Base-by-base conservation (phyloP, 78 protist species). In the slime mould (Dictyostelium discoideum) region DNA sequence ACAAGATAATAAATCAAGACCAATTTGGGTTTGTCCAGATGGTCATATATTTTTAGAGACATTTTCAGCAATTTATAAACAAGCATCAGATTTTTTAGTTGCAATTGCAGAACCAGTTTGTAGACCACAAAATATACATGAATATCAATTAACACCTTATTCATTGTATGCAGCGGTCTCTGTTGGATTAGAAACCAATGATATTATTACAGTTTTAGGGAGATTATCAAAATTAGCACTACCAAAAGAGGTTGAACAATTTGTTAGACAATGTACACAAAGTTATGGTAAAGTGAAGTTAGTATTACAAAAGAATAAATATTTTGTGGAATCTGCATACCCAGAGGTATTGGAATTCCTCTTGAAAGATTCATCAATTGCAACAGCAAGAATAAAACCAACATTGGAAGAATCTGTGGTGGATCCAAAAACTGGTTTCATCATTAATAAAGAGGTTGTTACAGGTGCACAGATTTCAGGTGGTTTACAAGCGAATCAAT, bases 151-250 rank as follows among this genome's bases (percentile, higher is more conserved):
- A 63, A 99, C 99, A 26, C 85, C 95, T n/a, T 96, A 92, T 87
- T 99, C 99, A 42, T 97, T 99, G 39, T 98, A 92, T 79, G 99
- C 99, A 0, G 99, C 99, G 3, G 99, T 96, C 1, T 97, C 99
- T 6, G 92, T 97, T 67, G 99, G 99, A 9, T 84, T 98, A 26
- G 79, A 77, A 11, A 81, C 99, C 3, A 96, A 94, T 11, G 92
- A 92, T 20, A 98, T 98, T 40, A 60, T 98, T 24, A 14, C 10
- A 10, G 81, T 18, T 13, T 93, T 98, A 16, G 26, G 44, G 7
- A 14, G 65, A 44, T 81, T 98, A 39, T 95, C 97, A 10, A 98
- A 98, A 94, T 16, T 57, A 18, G 39, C 4, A 13, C 1, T 98
- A 9, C 97, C 97, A 37, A 44, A n/a, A 20, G 60, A 32, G 60